phyloP scores from a whole-genome alignment of 345 rosid species.

The Boechera retrofracta region DNA sequence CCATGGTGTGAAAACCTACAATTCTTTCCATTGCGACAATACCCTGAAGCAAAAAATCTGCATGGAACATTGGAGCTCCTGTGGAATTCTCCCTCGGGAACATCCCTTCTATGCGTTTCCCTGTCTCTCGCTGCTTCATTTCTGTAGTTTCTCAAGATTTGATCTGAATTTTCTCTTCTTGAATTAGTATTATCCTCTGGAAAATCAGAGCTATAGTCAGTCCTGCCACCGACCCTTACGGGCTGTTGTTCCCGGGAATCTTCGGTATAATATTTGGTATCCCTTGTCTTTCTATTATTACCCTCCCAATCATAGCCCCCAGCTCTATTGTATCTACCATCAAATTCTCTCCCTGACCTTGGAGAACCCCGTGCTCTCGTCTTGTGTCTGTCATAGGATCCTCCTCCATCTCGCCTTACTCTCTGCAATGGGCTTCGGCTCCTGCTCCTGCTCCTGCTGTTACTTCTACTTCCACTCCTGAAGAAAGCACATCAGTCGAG shows the following conservation, averaged over 20 bases:
- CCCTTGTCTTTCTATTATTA: slow-evolving; percentile 56
- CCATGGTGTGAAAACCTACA: slow-evolving; percentile 81
- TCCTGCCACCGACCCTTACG: slow-evolving; percentile 48
- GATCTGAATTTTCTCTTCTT: slow-evolving; percentile 52
- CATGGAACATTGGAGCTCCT: slow-evolving; percentile 65
- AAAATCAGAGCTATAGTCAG: slow-evolving; percentile 50
- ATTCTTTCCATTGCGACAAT: slow-evolving; percentile 79
- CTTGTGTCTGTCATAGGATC: slow-evolving; percentile 63
- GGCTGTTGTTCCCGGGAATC: slow-evolving; percentile 54
- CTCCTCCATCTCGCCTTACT: slow-evolving; percentile 71
- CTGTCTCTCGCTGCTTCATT: slow-evolving; percentile 54
- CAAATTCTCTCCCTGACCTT: slow-evolving; percentile 67
- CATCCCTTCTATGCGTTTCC: slow-evolving; percentile 53
- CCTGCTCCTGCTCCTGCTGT: slow-evolving; percentile 70
- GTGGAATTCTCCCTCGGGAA: slow-evolving; percentile 53
- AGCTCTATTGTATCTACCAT: slow-evolving; percentile 83
- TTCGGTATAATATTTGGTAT: slow-evolving; percentile 53
- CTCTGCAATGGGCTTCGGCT: slow-evolving; percentile 84
- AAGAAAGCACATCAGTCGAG: neutral
- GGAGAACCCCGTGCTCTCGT: slow-evolving; percentile 57
- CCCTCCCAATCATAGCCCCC: slow-evolving; percentile 63
- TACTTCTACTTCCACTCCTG: slow-evolving; percentile 52
- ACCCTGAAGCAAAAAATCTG: slow-evolving; percentile 78
- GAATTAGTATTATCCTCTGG: slow-evolving; percentile 49
- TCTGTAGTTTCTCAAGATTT: slow-evolving; percentile 41